Evolutionary conservation across 495 filamentous ascomycete species (phyloP), one percentile per base, ranked within the genome.

Genomic region (Xylaria palmicola): DNA sequence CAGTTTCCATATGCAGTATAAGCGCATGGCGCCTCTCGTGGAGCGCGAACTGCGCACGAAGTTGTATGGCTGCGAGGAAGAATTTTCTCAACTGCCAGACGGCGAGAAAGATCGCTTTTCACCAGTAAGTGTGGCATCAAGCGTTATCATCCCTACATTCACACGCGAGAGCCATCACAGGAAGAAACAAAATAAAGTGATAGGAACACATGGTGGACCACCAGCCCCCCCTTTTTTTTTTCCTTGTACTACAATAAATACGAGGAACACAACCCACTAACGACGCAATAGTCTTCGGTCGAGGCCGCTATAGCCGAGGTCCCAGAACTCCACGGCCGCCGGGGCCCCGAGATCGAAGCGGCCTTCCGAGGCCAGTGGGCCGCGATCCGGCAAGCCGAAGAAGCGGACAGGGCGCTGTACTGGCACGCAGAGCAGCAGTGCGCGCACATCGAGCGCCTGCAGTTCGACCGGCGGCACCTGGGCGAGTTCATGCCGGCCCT

Each of bases 1-100:
- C 6, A 17, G 26, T 6, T 69, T 71, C 34, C 47, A 65, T 12
- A 24, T 9, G 0, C 30, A 56, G 6, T 73, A 62, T 43, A 51
- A n/a, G 5, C 62, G 62, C 32, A 73, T 71, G 70, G 51, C 48
- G 3, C 70, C 68, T 15, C 58, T 62, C 4, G 48, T 44, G 1
- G 60, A 61, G 29, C 48, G 56, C 30, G 36, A 62, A 5, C 34
- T 63, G n/a, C 59, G 59, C 10, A 41, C 45, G 2, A 12, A 45
- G 13, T 3, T 39, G 0, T 65, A 66, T 20, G 67, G 65, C 5
- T 12, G n/a, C 17, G 30, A 41, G 12, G 43, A 4, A 24, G 20
- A 10, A 17, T 7, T 22, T 29, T 26, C 48, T 32, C 29, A 20
- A 12, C 29, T 53, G 10, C 53, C 58, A 0, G 48, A 60, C 7